phyloP scores from a whole-genome alignment of 805 yeast genomes.

The Candida tallmaniae region DNA sequence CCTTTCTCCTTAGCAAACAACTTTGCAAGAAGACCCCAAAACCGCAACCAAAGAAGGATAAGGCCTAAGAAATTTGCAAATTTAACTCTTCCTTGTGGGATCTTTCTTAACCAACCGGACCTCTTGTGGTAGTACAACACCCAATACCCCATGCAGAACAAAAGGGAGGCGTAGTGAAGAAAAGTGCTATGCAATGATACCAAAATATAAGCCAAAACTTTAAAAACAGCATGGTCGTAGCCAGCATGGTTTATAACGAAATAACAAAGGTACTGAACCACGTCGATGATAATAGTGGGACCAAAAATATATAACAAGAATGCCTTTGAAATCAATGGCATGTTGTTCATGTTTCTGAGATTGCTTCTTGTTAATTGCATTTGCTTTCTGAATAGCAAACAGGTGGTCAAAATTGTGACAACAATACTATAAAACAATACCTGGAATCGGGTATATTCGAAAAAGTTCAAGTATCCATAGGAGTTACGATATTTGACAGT shows the following conservation, averaged over 20 bases:
- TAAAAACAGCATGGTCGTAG: not conserved
- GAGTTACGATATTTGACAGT: slow-evolving; percentile 17
- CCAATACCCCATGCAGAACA: slow-evolving; percentile 34
- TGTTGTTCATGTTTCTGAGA: slow-evolving; percentile 19
- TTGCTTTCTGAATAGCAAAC: too few relatives aligned
- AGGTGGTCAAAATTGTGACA: slow-evolving; percentile 13
- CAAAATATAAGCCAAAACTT: not conserved
- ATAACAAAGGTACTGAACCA: slow-evolving; percentile 1
- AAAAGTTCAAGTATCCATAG: slow-evolving; percentile 21
- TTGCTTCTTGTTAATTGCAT: slow-evolving; percentile 22
- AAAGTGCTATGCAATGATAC: slow-evolving; percentile 4
- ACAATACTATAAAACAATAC: slow-evolving; percentile 13
- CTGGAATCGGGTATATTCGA: slow-evolving; percentile 14
- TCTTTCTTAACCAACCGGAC: slow-evolving; percentile 18
- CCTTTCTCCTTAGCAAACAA: not conserved
- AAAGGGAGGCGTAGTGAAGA: slow-evolving; percentile 14
- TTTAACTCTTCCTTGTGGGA: slow-evolving; percentile 8
- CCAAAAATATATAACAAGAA: slow-evolving; percentile 21
- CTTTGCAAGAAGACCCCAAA: not conserved
- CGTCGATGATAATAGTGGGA: slow-evolving; percentile 13
- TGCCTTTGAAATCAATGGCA: slow-evolving; percentile 25
- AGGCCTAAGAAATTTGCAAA: slow-evolving; percentile 4
- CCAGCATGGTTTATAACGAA: slow-evolving; percentile 8
- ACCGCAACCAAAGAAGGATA: not conserved
- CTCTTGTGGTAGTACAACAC: slow-evolving; percentile 24